Evolutionary conservation across 371 early-diverging fungal genomes (phyloP), one percentile per base, ranked within the genome.

Genomic region (Mortierella sp.): DNA sequence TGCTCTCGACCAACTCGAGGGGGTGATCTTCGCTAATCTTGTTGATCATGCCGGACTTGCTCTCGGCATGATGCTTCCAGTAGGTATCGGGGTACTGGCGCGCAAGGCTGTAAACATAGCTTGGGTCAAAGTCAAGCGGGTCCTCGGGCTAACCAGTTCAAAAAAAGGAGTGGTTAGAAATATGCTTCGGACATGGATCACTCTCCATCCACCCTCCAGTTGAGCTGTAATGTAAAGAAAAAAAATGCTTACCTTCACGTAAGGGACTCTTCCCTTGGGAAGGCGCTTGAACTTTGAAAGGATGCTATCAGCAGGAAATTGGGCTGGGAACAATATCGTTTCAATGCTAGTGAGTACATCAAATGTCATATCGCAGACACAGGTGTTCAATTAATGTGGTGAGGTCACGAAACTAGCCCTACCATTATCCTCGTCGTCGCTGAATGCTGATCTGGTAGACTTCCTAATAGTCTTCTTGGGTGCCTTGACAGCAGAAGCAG

Each of bases 21-120:
- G 90, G 90, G 31, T 93, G 80, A n/a, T 91, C 88, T 34, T 88
- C 89, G 68, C 93, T 93, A 70, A 96, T 92, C 45, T 77, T 80
- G 67, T 92, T 86, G 37, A 93, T 89, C 87, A 87, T 87, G 50
- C 82, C 74, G 50, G 86, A 70, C 47, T 73, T 80, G 37, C 85
- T 82, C 13, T 86, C 85, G 5, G 89, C 90, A 67, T 92, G 87
- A 69, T 87, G 84, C 26, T 65, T 74, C 92, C 93, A 93, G 65
- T 93, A 94, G 13, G 53, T 68, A 76, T 94, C 94, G 1, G 94
- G 94, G 48, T 92, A 87, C 40, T 87, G 81, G 14, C 78, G 74
- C 1, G 93, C 87, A 39, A 94, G 80, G 24, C 81, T 71, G 47
- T 85, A 74, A 22, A 89, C 87, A 37, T 77, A 64, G 9, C 74